Base-by-base conservation (phyloP, 169 alveolate genomes). In the Eimeria acervulina region DNA sequence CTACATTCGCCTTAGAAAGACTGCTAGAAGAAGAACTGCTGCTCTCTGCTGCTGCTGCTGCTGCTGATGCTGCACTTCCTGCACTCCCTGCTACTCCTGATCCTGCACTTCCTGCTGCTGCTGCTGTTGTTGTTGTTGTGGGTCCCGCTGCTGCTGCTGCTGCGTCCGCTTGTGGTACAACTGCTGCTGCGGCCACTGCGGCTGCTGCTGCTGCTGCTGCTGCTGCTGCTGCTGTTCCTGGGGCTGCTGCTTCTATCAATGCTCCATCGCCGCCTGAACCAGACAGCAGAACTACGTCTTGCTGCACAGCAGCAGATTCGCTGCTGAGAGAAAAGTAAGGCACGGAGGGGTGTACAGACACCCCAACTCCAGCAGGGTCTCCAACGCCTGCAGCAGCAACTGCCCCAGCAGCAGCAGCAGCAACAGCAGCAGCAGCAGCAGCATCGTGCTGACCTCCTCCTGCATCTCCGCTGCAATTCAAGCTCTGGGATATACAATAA, bases 261-360 rank as follows among this genome's bases (percentile, higher is more conserved):
- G 90, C 12, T 47, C 70, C 31, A 4, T 80, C 90, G 42, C 68
- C 10, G 28, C 28, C 42, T 17, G 90, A 10, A 15, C 68, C 7
- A 0, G 90, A 31, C 21, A 80, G 44, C 68, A 80, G 38, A 68
- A 80, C 90, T 1, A 80, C 68, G 21, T 80, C 90, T 26, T 80
- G 63, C 42, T 80, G 90, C 38, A 80, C 70, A 19, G 68, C 63
- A 26, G 90, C 90, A 0, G 90, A 10, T 2, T 80, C 90, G 68
- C 90, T 80, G 90, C 90, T 80, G 70, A 80, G 26, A 5, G 90
- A 80, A 59, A 80, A 80, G 42, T 23, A 80, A 23, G 90, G 70
- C 33, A 44, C 44, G 19, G 85, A 36, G 47, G 51, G 55, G 31
- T 74, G 85, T 3, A 40, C 68, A 66, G 78, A 31, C 80, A 68